These are phyloP conservation scores for Aegilops speltoides DNA, from an alignment of 176 grass and related monocot genomes.

Conservation along the genomic window DNA sequence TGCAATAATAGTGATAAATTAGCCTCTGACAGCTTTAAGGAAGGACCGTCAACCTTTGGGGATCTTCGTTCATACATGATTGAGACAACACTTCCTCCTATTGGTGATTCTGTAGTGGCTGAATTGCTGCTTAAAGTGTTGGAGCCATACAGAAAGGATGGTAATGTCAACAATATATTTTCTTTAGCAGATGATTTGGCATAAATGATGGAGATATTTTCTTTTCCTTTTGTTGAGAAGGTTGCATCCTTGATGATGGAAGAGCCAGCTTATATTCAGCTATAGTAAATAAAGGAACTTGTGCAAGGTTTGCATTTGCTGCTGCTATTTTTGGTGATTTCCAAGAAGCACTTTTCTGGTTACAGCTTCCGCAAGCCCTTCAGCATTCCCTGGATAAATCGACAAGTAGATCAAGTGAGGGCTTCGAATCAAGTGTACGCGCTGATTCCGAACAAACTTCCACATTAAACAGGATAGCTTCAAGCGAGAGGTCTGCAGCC, in stretches of 20 bases:
- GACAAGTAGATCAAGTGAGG: conserved; percentile 50
- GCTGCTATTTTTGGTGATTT: conserved; percentile 87
- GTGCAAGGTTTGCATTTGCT: conserved; percentile 88
- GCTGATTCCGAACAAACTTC: conserved; percentile 51
- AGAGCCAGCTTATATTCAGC: conserved; percentile 77
- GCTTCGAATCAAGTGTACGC: conserved; percentile 38
- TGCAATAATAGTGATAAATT: conserved; percentile 40
- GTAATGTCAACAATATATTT: conserved; percentile 38
- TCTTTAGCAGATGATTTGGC: conserved; percentile 21
- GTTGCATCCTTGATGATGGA: conserved; percentile 97
- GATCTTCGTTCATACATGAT: conserved; percentile 97
- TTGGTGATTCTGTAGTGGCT: conserved; percentile 84
- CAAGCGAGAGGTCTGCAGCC: conserved; percentile 50
- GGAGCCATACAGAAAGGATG: conserved; percentile 91
- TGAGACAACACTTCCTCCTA: conserved; percentile 71
- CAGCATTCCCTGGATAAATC: conserved; percentile 74
- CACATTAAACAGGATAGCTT: conserved; percentile 61
- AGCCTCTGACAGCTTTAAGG: conserved; percentile 43
- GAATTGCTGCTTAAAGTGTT: conserved; percentile 96
- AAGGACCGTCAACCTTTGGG: conserved; percentile 35
- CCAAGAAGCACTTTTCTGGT: conserved; percentile 89
- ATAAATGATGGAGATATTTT: not conserved
- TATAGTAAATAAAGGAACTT: conserved; percentile 67
- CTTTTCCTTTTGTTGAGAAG: conserved; percentile 45
- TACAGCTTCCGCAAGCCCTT: conserved; percentile 87